phyloP scores from a whole-genome alignment of 73 alveolate species.

The Paramecium primaurelia region DNA sequence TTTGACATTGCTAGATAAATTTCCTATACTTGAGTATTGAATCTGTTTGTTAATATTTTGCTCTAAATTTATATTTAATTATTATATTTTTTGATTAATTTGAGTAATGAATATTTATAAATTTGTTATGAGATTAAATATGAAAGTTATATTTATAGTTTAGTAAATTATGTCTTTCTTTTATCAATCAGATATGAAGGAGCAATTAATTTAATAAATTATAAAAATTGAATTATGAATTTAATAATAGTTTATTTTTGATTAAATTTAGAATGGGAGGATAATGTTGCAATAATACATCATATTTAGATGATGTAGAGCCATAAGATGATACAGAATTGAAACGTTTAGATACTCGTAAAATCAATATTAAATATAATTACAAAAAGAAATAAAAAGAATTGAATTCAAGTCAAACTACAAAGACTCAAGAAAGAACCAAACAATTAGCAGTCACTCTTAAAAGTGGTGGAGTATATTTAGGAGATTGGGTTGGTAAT shows the following conservation, averaged over 20 bases:
- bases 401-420: neutral
- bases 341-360: neutral
- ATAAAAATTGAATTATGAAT: neutral
- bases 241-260: too few relatives aligned
- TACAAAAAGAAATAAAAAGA: neutral
- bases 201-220: neutral
- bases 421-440: neutral
- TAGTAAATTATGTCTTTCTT: too few relatives aligned
- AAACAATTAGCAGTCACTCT: neutral
- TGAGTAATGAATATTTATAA: neutral
- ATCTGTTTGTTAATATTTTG: neutral
- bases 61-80: neutral
- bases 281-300: neutral
- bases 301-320: neutral
- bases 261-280: neutral
- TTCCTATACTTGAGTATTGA: neutral
- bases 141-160: too few relatives aligned
- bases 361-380: neutral
- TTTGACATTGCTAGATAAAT: neutral
- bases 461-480: constrained; percentile 50
- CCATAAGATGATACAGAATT: neutral
- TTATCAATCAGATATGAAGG: neutral
- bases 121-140: too few relatives aligned
- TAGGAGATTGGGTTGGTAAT: constrained; percentile 56
- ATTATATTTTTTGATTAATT: too few relatives aligned